Evolutionary conservation across 2,329 filamentous ascomycete species (phyloP), one percentile per base, ranked within the genome.

Genomic region (Diaporthe humulicola): DNA sequence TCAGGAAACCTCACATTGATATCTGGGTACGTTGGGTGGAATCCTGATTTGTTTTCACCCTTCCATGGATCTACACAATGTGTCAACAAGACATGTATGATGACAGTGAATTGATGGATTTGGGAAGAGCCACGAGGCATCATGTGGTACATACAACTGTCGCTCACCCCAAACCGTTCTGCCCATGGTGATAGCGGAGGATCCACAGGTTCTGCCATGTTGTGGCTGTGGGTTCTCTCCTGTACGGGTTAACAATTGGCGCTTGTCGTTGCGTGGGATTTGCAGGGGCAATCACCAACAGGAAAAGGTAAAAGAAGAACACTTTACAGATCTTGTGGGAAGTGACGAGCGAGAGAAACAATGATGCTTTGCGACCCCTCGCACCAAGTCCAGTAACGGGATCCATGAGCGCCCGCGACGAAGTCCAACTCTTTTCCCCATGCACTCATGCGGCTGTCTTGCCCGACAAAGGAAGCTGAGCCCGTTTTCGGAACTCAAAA

Each of bases 11-110:
- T 33, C 17, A 52, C 2, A 38, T 52, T 12, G 61, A 67, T 67
- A n/a, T 57, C 70, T 66, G 70, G 70, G 19, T 17, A 36, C 28
- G 30, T 48, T 28, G 70, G 70, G 36, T 73, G 70, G 8, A 73
- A 7, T 56, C 70, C 70, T 30, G 70, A 73, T 25, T 28, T 48
- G 9, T 38, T 52, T 14, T 38, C 48, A 12, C n/a, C 45, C 40
- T 64, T 42, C 40, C 57, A 66, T 28, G 57, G 56, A 52, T 52
- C 40, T 67, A 52, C 61, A 33, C 42, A 48, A 38, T 25, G 10
- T 36, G 61, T 67, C 28, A 67, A 52, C 45, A 52, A 38, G 22
- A 15, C 9, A 25, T 17, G 8, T 15, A 36, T 28, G 10, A 33
- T 10, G 9, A 36, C 33, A 7, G n/a, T 42, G 4, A 7, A 28